Percentiles rank a stretch among this genome's conserved stretches.
Evolutionary conservation across 164 flowering plant species (phyloP).

Genomic region (Tetrastigma voinierianum): DNA sequence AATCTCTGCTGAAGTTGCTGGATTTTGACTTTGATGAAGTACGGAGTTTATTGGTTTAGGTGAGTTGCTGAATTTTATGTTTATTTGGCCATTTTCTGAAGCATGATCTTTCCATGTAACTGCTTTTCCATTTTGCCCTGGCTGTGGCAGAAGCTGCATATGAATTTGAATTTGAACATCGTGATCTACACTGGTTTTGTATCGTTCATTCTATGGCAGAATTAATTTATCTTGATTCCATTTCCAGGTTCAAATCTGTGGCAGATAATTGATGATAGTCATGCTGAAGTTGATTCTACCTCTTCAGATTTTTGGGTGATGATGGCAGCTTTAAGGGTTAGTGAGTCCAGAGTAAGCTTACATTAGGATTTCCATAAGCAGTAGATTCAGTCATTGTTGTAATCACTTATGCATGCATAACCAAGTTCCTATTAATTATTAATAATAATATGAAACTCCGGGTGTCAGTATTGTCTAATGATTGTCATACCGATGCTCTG

Average conservation of each 20-base stretch:
- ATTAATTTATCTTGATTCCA: background rate
- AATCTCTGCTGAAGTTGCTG: too few relatives aligned
- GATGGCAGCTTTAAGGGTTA: conserved; percentile 94
- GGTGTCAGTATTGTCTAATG: background rate
- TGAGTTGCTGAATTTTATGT: conserved; percentile 10
- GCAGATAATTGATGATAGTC: conserved; percentile 62
- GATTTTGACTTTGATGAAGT: conserved; percentile 82
- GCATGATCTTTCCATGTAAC: background rate
- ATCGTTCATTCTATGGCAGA: background rate
- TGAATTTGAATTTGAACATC: conserved; percentile 96
- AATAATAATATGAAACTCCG: too few relatives aligned
- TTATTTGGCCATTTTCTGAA: too few relatives aligned
- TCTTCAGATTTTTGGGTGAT: conserved; percentile 96
- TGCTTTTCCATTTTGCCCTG: conserved; percentile 34
- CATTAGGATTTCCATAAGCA: background rate
- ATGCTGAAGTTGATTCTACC: conserved; percentile 69
- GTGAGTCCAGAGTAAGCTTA: conserved; percentile 9
- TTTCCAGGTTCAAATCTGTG: conserved; percentile 59
- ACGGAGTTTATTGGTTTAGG: conserved; percentile 76
- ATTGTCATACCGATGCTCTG: background rate
- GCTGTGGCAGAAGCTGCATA: conserved; percentile 93
- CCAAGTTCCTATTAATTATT: background rate
- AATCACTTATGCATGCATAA: background rate
- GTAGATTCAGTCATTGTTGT: background rate
- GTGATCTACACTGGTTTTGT: conserved; percentile 87